These are phyloP conservation scores for Protomyces macrosporus DNA, from an alignment of 1,139 yeast genomes.

Conservation along the genomic window DNA sequence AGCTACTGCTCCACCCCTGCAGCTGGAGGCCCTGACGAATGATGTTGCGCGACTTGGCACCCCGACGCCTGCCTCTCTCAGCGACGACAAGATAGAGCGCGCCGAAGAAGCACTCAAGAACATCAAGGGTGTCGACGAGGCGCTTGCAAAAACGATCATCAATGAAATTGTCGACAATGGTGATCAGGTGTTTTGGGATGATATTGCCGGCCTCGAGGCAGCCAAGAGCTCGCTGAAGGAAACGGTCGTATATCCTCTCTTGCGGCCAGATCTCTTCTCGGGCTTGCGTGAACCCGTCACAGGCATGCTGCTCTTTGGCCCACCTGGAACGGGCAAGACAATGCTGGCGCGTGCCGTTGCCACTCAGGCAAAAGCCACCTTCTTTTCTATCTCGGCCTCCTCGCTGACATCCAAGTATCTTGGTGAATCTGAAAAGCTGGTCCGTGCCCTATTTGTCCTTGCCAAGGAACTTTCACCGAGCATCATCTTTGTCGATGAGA, in stretches of 20 bases:
- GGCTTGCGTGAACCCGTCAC: slow-evolving; percentile 94
- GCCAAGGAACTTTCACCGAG: slow-evolving; percentile 88
- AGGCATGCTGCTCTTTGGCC: slow-evolving; percentile 94
- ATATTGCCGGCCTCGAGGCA: slow-evolving; percentile 85
- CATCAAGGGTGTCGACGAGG: slow-evolving; percentile 49
- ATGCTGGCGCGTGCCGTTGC: slow-evolving; percentile 98
- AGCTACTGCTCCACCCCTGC: background rate
- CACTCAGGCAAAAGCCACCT: slow-evolving; percentile 89
- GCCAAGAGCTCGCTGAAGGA: slow-evolving; percentile 90
- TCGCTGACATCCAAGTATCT: slow-evolving; percentile 84
- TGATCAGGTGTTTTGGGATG: slow-evolving; percentile 95
- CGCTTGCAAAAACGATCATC: slow-evolving; percentile 77
- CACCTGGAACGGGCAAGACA: slow-evolving; percentile 98
- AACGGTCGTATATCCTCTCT: slow-evolving; percentile 92
- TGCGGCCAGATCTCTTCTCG: slow-evolving; percentile 84
- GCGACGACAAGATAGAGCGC: slow-evolving; percentile 20
- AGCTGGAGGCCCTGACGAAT: slow-evolving; percentile 6
- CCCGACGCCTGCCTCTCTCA: background rate
- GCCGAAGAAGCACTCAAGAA: slow-evolving; percentile 37
- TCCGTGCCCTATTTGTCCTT: slow-evolving; percentile 75
- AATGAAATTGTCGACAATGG: slow-evolving; percentile 91
- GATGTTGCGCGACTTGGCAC: background rate
- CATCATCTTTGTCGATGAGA: slow-evolving; percentile 92
- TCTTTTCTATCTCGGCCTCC: slow-evolving; percentile 87
- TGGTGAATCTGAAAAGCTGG: slow-evolving; percentile 93